These are phyloP conservation scores for Aureobasidium pullulans DNA, from an alignment of 2,329 filamentous ascomycete species.

Conservation along the genomic window DNA sequence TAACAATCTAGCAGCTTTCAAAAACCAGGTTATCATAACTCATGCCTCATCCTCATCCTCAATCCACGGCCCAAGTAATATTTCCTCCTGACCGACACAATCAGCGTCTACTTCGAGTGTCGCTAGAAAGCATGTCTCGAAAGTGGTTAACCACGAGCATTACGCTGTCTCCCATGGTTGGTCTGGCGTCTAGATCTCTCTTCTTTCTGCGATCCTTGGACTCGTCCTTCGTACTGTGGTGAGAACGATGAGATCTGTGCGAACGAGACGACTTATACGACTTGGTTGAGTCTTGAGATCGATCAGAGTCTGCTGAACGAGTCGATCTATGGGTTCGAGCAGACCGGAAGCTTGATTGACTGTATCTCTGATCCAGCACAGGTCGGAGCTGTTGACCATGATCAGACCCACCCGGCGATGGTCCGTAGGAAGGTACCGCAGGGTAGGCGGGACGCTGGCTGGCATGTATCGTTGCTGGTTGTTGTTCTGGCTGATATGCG, in stretches of 20 bases:
- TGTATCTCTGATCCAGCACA: neutral
- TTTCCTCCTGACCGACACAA: neutral
- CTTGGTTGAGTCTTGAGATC: neutral
- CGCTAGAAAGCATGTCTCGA: neutral
- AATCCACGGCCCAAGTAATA: too few species aligned
- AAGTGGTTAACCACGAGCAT: conserved; percentile 9
- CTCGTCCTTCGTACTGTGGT: neutral
- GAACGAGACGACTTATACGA: neutral
- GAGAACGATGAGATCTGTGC: neutral
- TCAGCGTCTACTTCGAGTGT: neutral
- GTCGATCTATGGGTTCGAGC: conserved; percentile 1
- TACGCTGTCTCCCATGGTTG: conserved; percentile 9
- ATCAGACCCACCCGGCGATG: neutral
- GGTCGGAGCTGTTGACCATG: neutral
- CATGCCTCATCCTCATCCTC: neutral
- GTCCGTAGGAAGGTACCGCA: neutral
- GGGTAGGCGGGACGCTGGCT: neutral
- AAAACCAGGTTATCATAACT: neutral
- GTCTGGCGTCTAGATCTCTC: neutral
- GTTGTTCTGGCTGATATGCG: neutral
- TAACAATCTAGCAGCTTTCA: neutral
- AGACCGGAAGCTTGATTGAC: neutral
- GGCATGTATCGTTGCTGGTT: neutral
- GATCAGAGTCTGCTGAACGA: neutral
- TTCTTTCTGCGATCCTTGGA: neutral